phyloP scores from a whole-genome alignment of 139 green algal genomes.

The Desmodesmus armatus region DNA sequence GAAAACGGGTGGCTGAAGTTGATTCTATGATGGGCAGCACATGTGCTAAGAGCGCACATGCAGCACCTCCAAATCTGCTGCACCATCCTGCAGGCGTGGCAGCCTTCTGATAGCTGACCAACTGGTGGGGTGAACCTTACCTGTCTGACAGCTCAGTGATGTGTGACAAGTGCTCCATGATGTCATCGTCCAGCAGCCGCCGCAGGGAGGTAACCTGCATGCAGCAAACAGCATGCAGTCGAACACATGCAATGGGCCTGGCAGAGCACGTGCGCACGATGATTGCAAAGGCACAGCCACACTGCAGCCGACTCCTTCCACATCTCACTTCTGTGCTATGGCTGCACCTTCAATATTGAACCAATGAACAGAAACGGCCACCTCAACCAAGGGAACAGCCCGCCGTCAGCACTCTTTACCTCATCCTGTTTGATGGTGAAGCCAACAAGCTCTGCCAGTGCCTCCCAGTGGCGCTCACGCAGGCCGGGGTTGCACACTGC shows the following conservation, averaged over 20 bases:
- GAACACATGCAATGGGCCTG: not conserved
- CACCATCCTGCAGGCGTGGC: no score
- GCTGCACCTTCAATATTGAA: no score
- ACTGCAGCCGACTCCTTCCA: no score
- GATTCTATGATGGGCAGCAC: no score
- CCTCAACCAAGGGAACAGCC: not conserved
- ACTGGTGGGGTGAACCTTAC: conserved; percentile 25
- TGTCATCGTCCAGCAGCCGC: conserved; percentile 75
- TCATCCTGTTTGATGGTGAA: conserved; percentile 80
- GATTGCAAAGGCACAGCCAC: not conserved
- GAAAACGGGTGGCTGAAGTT: no score
- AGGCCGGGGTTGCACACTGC: conserved; percentile 84
- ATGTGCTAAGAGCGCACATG: no score
- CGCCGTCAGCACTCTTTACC: conserved; percentile 10
- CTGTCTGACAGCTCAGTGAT: conserved; percentile 48
- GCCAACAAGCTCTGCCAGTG: conserved; percentile 72
- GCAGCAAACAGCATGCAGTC: not conserved
- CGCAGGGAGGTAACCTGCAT: conserved; percentile 63
- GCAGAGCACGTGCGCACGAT: not conserved
- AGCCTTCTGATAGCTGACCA: no score
- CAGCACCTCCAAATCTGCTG: no score
- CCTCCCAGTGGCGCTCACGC: conserved; percentile 79
- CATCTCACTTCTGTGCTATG: no score
- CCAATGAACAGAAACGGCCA: no score
- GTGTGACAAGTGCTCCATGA: conserved; percentile 58